Evolutionary conservation across 306 rosid genomes (phyloP).

Genomic region (Lotus japonicus): DNA sequence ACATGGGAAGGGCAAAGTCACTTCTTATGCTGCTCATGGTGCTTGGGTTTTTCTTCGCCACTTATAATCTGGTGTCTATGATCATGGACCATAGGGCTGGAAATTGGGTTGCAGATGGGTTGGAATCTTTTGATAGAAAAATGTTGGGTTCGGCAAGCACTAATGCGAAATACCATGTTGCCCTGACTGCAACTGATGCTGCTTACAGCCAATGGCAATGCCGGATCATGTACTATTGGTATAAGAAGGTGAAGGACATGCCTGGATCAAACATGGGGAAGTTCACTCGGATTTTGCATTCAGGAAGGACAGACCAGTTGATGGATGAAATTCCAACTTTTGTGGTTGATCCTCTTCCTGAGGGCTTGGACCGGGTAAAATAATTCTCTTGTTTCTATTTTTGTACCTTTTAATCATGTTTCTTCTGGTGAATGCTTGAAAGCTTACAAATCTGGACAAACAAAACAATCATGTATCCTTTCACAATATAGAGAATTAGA

Average conservation of each 20-base stretch:
- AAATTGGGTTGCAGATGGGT: constrained; percentile 31
- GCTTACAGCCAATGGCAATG: constrained; percentile 94
- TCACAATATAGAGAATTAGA: not conserved
- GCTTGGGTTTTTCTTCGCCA: constrained; percentile 61
- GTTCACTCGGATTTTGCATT: constrained; percentile 75
- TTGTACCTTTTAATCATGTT: not conserved
- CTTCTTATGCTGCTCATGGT: constrained; percentile 56
- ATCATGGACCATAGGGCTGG: constrained; percentile 41
- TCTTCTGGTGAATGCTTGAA: constrained; percentile 1
- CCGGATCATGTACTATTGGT: constrained; percentile 92
- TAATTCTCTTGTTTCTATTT: constrained; percentile 17
- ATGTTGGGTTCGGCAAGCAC: constrained; percentile 15
- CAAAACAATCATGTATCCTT: not conserved
- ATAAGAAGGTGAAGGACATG: constrained; percentile 64
- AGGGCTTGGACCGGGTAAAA: constrained; percentile 80
- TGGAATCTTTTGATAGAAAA: constrained; percentile 23
- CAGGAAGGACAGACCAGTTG: constrained; percentile 64
- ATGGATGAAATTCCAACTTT: constrained; percentile 82
- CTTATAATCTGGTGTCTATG: constrained; percentile 63
- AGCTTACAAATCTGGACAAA: not conserved
- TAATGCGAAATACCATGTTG: constrained; percentile 58
- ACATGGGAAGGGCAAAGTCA: constrained; percentile 54
- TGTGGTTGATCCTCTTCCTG: constrained; percentile 90
- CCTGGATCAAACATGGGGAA: constrained; percentile 90
- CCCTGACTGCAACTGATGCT: constrained; percentile 85